phyloP scores from a whole-genome alignment of 495 filamentous ascomycete genomes.

The Echria macrotheca region DNA sequence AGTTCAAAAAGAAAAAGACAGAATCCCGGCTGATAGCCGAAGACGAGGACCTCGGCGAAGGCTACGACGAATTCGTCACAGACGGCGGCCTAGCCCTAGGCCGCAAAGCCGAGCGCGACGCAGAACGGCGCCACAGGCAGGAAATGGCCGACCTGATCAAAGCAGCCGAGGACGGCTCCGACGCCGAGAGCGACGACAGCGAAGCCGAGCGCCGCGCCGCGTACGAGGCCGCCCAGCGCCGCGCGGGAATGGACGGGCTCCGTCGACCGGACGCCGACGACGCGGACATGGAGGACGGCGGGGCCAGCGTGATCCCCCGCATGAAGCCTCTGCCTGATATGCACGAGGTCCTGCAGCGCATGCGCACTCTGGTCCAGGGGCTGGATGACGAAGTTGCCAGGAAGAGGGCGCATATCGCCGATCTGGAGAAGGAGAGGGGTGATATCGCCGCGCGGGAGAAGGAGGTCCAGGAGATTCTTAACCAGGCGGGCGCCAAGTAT shows the following conservation, averaged over 20 bases:
- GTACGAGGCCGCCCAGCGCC: slow-evolving; percentile 84
- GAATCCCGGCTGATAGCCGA: slow-evolving; percentile 76
- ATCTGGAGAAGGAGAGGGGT: slow-evolving; percentile 33
- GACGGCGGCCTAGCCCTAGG: slow-evolving; percentile 78
- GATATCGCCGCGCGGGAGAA: slow-evolving; percentile 69
- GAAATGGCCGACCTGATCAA: slow-evolving; percentile 82
- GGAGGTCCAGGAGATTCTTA: slow-evolving; percentile 75
- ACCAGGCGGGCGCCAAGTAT: slow-evolving; percentile 77
- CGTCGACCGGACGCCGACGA: slow-evolving; percentile 33
- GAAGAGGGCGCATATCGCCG: slow-evolving; percentile 27
- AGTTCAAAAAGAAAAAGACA: slow-evolving; percentile 47
- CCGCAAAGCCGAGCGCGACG: slow-evolving; percentile 72
- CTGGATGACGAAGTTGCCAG: slow-evolving; percentile 29
- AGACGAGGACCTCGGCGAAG: slow-evolving; percentile 92
- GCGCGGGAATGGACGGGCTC: slow-evolving; percentile 70
- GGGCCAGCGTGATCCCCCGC: slow-evolving; percentile 34
- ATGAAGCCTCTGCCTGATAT: slow-evolving; percentile 55
- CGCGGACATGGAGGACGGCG: slow-evolving; percentile 16
- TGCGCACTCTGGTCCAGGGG: slow-evolving; percentile 34
- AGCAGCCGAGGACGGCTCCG: slow-evolving; percentile 60
- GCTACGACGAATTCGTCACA: slow-evolving; percentile 87
- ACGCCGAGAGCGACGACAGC: slow-evolving; percentile 62
- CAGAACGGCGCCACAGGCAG: slow-evolving; percentile 57
- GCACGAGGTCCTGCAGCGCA: slow-evolving; percentile 40
- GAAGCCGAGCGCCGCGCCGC: slow-evolving; percentile 75